Conservation (phyloP, 2,329 filamentous ascomycete genomes). For the Coniochaeta prunicola region DNA sequence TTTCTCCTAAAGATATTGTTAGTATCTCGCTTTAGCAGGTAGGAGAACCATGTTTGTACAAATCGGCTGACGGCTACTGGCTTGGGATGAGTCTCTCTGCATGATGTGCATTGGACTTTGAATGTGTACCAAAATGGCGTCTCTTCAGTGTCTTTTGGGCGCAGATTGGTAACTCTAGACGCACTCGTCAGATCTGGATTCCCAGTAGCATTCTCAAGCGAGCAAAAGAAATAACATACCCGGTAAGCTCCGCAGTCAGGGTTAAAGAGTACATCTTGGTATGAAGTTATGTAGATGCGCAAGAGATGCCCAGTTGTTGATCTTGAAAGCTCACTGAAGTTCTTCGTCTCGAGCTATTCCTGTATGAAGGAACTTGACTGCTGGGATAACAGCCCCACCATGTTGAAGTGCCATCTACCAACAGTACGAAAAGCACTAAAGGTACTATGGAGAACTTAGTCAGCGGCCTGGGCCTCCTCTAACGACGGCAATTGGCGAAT, state of each 20-base stretch:
- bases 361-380: background rate
- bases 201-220: background rate
- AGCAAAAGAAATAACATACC: conserved; percentile 37
- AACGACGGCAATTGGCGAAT: background rate
- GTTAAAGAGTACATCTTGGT: conserved; percentile 56
- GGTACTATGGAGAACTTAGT: conserved; percentile 1
- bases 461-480: background rate
- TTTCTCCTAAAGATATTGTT: conserved; percentile 52
- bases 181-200: background rate
- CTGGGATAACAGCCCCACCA: background rate
- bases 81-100: conserved; percentile 83
- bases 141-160: conserved; percentile 73
- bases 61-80: conserved; percentile 81
- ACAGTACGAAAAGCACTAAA: too few relatives aligned
- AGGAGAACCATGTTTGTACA: conserved; percentile 44
- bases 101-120: conserved; percentile 97
- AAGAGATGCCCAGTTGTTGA: background rate
- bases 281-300: background rate
- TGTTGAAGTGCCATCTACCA: too few relatives aligned
- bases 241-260: conserved; percentile 61
- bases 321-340: background rate
- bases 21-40: background rate
- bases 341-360: background rate
- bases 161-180: conserved; percentile 78
- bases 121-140: conserved; percentile 95